A percentile compares a stretch with the other conserved stretches of the same genome.
Conservation (phyloP, 768 basidiomycete species). For the Kwoniella heveanensis region DNA sequence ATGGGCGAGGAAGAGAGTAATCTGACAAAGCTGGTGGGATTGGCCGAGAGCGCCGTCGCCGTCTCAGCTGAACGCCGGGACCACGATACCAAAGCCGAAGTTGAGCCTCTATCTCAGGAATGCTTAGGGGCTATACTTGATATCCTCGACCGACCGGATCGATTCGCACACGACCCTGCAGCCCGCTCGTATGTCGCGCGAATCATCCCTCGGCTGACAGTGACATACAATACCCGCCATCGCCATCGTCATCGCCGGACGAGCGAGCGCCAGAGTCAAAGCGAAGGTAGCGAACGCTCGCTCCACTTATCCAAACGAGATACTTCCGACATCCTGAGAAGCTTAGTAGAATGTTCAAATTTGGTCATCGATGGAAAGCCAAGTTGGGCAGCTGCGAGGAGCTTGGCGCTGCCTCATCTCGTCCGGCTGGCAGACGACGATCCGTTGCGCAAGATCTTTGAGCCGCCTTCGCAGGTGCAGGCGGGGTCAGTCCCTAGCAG, state of each 20-base stretch:
- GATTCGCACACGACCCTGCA: not conserved
- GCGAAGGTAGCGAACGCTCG: slow-evolving; percentile 11
- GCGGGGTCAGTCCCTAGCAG: not conserved
- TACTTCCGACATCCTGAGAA: slow-evolving; percentile 2
- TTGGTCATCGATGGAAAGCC: slow-evolving; percentile 16
- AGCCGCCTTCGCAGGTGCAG: not conserved
- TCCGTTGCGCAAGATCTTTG: slow-evolving; percentile 18
- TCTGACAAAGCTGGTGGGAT: slow-evolving; percentile 19
- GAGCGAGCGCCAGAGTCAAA: too few species aligned
- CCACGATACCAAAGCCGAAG: not conserved
- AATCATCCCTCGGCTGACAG: slow-evolving; percentile 19
- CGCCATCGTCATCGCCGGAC: too few species aligned
- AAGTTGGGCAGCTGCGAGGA: not conserved
- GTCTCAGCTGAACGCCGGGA: not conserved
- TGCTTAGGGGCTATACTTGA: slow-evolving; percentile 26
- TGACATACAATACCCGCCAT: not conserved
- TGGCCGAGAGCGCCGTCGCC: slow-evolving; percentile 8
- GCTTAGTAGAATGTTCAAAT: slow-evolving; percentile 7
- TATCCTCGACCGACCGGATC: slow-evolving; percentile 16
- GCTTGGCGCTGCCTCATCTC: slow-evolving; percentile 22
- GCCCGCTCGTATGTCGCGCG: slow-evolving; percentile 14
- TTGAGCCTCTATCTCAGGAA: not conserved
- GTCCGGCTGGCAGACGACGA: slow-evolving; percentile 14
- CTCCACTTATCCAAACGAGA: slow-evolving; percentile 8
- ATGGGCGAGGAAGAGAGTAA: slow-evolving; percentile 26